Conservation (phyloP, 2,329 filamentous ascomycete genomes). For the Boeremia exigua region DNA sequence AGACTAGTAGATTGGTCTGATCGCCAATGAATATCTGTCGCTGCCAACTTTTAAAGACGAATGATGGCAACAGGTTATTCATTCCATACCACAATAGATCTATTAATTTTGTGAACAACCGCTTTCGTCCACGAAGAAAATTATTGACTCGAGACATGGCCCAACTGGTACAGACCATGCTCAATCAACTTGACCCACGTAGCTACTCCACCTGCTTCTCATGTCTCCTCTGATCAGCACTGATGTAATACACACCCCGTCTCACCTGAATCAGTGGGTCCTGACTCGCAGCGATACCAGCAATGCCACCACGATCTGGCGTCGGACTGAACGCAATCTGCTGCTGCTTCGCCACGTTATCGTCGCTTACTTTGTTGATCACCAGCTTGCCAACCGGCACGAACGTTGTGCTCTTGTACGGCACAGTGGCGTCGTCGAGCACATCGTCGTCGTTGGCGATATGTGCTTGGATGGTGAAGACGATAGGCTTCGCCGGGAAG, state of each 20-base stretch:
- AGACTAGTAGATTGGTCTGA: too few species aligned
- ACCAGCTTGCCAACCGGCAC: constrained; percentile 8
- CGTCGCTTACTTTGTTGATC: constrained; percentile 6
- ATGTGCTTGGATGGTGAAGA: constrained; percentile 16
- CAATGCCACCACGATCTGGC: constrained; percentile 9
- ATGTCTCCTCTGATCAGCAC: constrained; percentile 14
- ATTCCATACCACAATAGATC: too few species aligned
- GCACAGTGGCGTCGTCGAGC: constrained; percentile 13
- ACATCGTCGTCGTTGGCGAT: constrained; percentile 11
- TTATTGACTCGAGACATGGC: background rate
- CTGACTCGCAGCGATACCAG: constrained; percentile 6
- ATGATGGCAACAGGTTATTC: too few species aligned
- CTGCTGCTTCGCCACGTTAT: constrained; percentile 14
- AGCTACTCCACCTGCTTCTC: constrained; percentile 15
- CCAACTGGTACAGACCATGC: too few species aligned
- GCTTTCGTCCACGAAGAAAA: too few species aligned
- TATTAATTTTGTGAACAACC: too few species aligned
- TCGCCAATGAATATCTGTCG: too few species aligned
- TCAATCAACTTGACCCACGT: background rate
- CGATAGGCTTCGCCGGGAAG: constrained; percentile 11
- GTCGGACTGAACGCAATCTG: constrained; percentile 18
- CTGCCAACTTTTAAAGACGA: too few species aligned
- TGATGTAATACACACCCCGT: constrained; percentile 13
- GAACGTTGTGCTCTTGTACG: constrained; percentile 15
- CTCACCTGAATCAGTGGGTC: constrained; percentile 16